Evolutionary conservation across 495 filamentous ascomycete species (phyloP).

Genomic region (Tricharina praecox): DNA sequence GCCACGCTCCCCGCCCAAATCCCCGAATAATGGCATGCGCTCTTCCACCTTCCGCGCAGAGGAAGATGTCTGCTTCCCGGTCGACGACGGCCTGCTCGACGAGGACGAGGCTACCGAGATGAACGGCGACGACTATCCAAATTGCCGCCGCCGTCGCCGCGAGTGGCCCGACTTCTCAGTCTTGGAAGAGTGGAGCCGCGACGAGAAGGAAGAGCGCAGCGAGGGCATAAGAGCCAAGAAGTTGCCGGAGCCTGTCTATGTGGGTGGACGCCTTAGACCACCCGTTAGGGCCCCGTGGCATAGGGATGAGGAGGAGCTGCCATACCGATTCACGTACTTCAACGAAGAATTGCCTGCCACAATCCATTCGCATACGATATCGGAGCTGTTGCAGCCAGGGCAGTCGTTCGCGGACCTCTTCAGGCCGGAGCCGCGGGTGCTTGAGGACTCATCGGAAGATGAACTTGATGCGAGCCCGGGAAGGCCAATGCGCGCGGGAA

Average conservation of each 20-base stretch:
- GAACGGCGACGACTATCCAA: conserved; percentile 7
- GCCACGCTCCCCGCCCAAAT: conserved; percentile 15
- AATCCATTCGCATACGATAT: conserved; percentile 87
- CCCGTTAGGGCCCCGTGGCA: conserved; percentile 63
- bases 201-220: conserved; percentile 79
- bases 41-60: conserved; percentile 34
- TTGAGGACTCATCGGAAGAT: conserved; percentile 47
- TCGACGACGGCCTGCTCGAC: conserved; percentile 28
- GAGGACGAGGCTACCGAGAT: conserved; percentile 22
- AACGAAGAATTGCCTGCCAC: conserved; percentile 90
- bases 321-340: conserved; percentile 95
- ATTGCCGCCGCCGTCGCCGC: conserved; percentile 31
- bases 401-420: conserved; percentile 73
- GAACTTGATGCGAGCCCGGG: conserved; percentile 31
- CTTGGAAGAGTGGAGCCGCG: conserved; percentile 75
- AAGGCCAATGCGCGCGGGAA: conserved; percentile 14
- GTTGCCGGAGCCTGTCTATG: conserved; percentile 79
- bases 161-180: conserved; percentile 56
- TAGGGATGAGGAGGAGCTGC: conserved; percentile 70
- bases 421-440: conserved; percentile 49
- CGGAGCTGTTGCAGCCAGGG: conserved; percentile 73
- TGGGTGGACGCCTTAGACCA: conserved; percentile 73
- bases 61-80: conserved; percentile 75
- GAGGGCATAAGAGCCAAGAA: conserved; percentile 79
- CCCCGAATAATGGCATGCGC: conserved; percentile 18